Base-by-base conservation (phyloP, 2,329 filamentous ascomycete species). In the Bipolaris victoriae region DNA sequence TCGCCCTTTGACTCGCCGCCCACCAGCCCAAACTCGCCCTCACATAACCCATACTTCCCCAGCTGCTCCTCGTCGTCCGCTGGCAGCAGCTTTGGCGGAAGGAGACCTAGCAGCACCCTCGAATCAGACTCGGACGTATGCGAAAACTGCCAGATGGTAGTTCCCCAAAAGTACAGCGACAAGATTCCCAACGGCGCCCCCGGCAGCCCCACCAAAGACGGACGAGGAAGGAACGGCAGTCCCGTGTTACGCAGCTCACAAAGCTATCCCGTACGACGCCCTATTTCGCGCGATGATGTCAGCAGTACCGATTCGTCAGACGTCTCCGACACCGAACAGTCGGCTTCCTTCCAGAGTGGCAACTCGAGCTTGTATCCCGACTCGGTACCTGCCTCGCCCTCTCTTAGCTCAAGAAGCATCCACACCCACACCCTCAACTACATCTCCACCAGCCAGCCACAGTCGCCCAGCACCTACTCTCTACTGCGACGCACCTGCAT, bases 401-500 rank as follows among this genome's bases (percentile, higher is more conserved):
- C 77, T 49, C 81, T 77, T 53, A 80, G 79, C 59, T 66, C 75
- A 5, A 66, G 67, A 46, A 66, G 67, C 55, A 69, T 69, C 59
- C 84, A 86, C 63, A 81, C 82, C 9, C 84, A 86, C 61, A 82
- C 82, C 18, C 69, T 86, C 48, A 85, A 81, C 59, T 86, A 86
- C 68, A 77, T 86, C 43, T 84, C 84, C n/a, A 81, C 83, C 33
- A 82, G 81, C 52, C 82, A 83, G 26, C 84, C 84, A 6, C 78
- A 81, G 18, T 82, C 83, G 33, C 81, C 82, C 10, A 76, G 78
- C 6, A 79, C 81, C 41, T 86, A 84, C 69, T 82, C 84, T 3
- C 76, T 83, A 10, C 76, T 86, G 20, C 81, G 84, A 56, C 82
- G 83, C 36, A 83, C 84, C 22, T 84, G 82, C 51, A 84, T 86